Base-by-base conservation (phyloP, 371 early-diverging fungal species). In the Mucor saturninus region DNA sequence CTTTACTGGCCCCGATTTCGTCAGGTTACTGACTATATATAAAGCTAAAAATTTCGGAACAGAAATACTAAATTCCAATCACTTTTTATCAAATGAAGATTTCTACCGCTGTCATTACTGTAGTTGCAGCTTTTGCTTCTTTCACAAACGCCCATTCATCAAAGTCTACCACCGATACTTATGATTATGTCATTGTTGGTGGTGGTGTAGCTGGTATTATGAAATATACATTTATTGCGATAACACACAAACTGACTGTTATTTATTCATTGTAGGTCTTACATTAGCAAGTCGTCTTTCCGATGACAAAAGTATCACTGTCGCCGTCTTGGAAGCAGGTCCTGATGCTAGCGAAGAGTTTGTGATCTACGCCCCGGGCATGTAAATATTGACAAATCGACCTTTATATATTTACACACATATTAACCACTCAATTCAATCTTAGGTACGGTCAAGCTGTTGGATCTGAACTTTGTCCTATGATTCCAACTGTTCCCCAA, bases 401-500 rank as follows among this genome's bases (percentile, higher is more conserved):
- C 38, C 31, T 45, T 38, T 11, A 9, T 42, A 29, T 40, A 9
- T 11, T 50, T 32, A 21, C 21, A 21, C 35, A 35, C 6, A 35
- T 8, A 35, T 35, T 35, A 35, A 8, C 4, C 4, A 35, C 35
- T 35, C 35, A 35, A 35, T 2, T 38, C 30, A 14, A 53, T 46
- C 52, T 21, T 53, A 65, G 65, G 65, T 65, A 65, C 30, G 65
- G 65, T n/a, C 59, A 65, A 40, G 65, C 60, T 46, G 60, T 65
- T 40, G 65, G 65, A 6, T 45, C 65, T 42, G 65, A 54, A 8
- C 65, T 65, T 30, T 46, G 49, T 28, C 60, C 65, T 31, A 42
- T 59, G 13, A 35, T 37, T 6, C 65, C 65, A 32, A 65, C 65
- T 54, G 48, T 54, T n/a, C 60, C 65, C 10, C 65, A 65, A 49